Base-by-base conservation (phyloP, 1,284 basidiomycete genomes). In the Malassezia psittaci region DNA sequence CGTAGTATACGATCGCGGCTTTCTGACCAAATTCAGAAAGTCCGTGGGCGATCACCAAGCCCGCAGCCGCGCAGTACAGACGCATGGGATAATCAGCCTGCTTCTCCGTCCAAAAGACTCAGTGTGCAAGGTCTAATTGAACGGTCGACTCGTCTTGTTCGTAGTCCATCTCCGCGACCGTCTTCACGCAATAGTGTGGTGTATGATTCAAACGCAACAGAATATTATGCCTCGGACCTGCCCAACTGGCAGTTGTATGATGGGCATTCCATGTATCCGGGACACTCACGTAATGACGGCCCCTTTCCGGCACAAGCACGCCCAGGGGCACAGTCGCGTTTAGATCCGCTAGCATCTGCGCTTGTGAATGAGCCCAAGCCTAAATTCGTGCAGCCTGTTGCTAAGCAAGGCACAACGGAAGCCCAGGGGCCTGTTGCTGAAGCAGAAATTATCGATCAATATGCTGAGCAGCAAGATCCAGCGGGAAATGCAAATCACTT, bases 191-290 rank as follows among this genome's bases (percentile, higher is more conserved):
- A 35, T 36, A 47, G 40, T 35, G 44, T 43, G 19, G 54, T 52
- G 7, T 48, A 57, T 37, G 48, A 41, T 36, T 18, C 39, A 15
- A 48, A 19, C n/a, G 51, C 50, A 15, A 40, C 54, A 7, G 37
- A 41, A 39, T 57, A 48, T 21, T 34, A 57, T 36, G 35, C 52
- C 43, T 49, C 55, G 7, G 35, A 51, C 40, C 42, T 57, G 19
- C 51, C 55, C 34, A 50, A 52, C 51, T 57, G 50, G 50, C 51
- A 51, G 46, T 42, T 57, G 7, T 57, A 57, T 43, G 55, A 57
- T 24, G 55, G 55, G 2, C 48, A 39, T 7, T 29, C 24, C 24
- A 29, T 29, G 24, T 29, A 29, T 29, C 24, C 24, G 24, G 24
- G 24, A 29, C 24, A 29, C 24, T 29, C 7, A 7, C 24, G 24